phyloP scores from a whole-genome alignment of 2,329 filamentous ascomycete genomes.

The Trichophaea hybrida region DNA sequence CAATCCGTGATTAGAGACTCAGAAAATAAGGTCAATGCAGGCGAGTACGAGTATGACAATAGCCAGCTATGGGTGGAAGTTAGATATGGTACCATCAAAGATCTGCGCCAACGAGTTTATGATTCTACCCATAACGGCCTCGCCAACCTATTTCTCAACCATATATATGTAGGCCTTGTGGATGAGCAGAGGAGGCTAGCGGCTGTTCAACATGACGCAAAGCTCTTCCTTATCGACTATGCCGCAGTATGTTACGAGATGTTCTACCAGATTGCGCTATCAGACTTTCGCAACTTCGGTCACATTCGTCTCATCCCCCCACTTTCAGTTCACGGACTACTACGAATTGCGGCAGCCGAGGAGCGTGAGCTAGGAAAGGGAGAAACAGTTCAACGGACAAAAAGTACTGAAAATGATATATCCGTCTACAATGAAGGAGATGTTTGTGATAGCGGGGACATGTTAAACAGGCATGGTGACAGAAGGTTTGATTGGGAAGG shows the following conservation, averaged over 20 bases:
- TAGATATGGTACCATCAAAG: constrained; percentile 62
- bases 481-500: constrained; percentile 18
- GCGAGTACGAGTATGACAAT: constrained; percentile 56
- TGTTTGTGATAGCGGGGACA: neutral
- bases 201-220: constrained; percentile 86
- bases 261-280: constrained; percentile 89
- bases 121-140: constrained; percentile 70
- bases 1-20: constrained; percentile 33
- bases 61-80: constrained; percentile 29
- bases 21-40: constrained; percentile 35
- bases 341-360: constrained; percentile 56
- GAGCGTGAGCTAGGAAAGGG: constrained; percentile 35
- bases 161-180: constrained; percentile 87
- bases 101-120: constrained; percentile 66
- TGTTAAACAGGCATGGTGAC: neutral
- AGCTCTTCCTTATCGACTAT: constrained; percentile 85
- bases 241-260: constrained; percentile 74
- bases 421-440: no score
- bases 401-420: no score
- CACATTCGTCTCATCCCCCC: constrained; percentile 64
- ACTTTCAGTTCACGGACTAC: constrained; percentile 53
- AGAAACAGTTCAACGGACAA: constrained; percentile 44
- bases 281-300: constrained; percentile 92
- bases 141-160: constrained; percentile 71
- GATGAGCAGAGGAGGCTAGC: constrained; percentile 74